phyloP scores from a whole-genome alignment of 768 basidiomycete genomes.

The Collybia sp. region DNA sequence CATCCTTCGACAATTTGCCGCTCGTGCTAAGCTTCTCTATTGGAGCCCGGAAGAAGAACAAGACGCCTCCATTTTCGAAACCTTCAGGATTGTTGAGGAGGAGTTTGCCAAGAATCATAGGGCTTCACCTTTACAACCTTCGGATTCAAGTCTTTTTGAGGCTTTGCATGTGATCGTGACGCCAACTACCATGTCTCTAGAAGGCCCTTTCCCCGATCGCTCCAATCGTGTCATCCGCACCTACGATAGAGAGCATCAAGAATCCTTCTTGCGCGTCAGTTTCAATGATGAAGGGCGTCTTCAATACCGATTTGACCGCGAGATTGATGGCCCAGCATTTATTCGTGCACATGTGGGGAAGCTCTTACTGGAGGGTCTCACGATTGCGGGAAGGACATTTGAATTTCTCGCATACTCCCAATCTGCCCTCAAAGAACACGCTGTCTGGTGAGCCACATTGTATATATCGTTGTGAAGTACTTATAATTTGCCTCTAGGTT shows the following conservation, averaged over 20 bases:
- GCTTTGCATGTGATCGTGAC: slow-evolving; percentile 46
- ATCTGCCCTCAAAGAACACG: slow-evolving; percentile 66
- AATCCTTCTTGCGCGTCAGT: slow-evolving; percentile 58
- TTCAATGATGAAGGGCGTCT: slow-evolving; percentile 57
- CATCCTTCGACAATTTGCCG: slow-evolving; percentile 36
- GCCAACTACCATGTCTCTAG: slow-evolving; percentile 47
- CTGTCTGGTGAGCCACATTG: slow-evolving; percentile 40
- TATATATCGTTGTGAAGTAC: background rate
- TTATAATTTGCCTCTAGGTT: slow-evolving; percentile 41
- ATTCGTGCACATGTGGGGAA: slow-evolving; percentile 42
- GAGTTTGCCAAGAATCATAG: slow-evolving; percentile 19
- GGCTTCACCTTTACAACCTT: slow-evolving; percentile 18
- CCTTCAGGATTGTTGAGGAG: slow-evolving; percentile 20
- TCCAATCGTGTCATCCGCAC: slow-evolving; percentile 59
- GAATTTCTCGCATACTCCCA: slow-evolving; percentile 69
- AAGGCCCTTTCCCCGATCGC: slow-evolving; percentile 53
- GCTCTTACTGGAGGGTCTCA: slow-evolving; percentile 41
- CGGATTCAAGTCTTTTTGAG: slow-evolving; percentile 31
- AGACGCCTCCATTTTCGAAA: slow-evolving; percentile 19
- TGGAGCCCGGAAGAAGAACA: slow-evolving; percentile 19
- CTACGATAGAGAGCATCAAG: slow-evolving; percentile 37
- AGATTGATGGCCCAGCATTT: slow-evolving; percentile 48
- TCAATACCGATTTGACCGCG: slow-evolving; percentile 50
- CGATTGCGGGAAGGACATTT: slow-evolving; percentile 50
- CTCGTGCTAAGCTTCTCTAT: slow-evolving; percentile 17